A percentile compares a stretch with the other conserved stretches of the same genome.
Conservation (phyloP, 2,329 filamentous ascomycete genomes). For the Colletotrichum sp. region DNA sequence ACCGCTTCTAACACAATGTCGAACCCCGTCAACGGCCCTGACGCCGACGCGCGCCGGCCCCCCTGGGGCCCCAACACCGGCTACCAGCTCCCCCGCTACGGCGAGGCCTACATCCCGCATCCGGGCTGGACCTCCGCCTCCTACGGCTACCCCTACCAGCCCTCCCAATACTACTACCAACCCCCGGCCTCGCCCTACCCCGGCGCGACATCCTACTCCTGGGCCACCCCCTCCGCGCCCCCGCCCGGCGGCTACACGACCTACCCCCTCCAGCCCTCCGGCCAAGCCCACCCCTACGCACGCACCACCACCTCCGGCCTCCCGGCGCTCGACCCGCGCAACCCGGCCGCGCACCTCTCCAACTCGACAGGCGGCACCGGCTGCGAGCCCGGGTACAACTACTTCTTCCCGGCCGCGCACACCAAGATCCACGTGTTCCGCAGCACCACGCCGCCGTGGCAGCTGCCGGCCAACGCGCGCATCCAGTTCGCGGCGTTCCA, state of each 20-base stretch:
- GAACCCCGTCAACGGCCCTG: conserved; percentile 44
- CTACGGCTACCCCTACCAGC: conserved; percentile 28
- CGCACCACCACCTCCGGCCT: conserved; percentile 46
- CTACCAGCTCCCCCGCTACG: conserved; percentile 35
- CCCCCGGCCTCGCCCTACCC: not conserved
- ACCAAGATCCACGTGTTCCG: conserved; percentile 66
- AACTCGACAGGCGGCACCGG: conserved; percentile 64
- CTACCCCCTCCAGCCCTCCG: conserved; percentile 41
- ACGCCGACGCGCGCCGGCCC: conserved; percentile 36
- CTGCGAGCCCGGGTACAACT: conserved; percentile 67
- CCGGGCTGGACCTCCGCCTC: conserved; percentile 25
- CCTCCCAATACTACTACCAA: conserved; percentile 36
- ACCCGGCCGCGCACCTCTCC: conserved; percentile 59
- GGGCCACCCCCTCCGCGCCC: conserved; percentile 6
- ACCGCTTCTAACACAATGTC: conserved; percentile 12
- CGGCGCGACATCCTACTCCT: conserved; percentile 1
- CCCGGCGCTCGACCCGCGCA: conserved; percentile 47
- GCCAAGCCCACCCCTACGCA: conserved; percentile 35
- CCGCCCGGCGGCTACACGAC: not conserved
- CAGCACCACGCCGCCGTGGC: conserved; percentile 57
- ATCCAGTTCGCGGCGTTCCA: conserved; percentile 55
- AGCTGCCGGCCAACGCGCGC: conserved; percentile 43
- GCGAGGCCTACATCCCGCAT: conserved; percentile 43
- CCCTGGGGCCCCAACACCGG: conserved; percentile 30
- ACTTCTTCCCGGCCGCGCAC: conserved; percentile 63